Base-by-base conservation (phyloP, 2,329 filamentous ascomycete species). In the Trichoderma arundinaceum region DNA sequence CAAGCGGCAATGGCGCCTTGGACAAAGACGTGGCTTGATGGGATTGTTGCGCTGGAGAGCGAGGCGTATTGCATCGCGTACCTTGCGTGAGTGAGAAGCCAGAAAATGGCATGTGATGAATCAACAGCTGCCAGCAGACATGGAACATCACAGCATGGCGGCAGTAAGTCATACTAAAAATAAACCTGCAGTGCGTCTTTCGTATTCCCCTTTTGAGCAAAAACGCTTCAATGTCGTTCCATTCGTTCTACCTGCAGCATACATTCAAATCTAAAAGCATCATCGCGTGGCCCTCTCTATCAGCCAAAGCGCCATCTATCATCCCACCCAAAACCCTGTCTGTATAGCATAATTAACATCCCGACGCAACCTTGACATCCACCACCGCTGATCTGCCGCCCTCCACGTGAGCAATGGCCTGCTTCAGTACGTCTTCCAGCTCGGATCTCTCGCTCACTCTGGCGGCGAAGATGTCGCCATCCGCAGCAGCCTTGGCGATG, bases 401-500 rank as follows among this genome's bases (percentile, higher is more conserved):
- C 71, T 84, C 73, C 3, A 87, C 84, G 15, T 79, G 78, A 56
- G 78, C 79, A 65, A 87, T 83, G 0, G 84, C 84, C 69, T 83
- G 75, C 71, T 77, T 77, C 59, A 87, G 72, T 41, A 83, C 80
- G 2, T 68, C 72, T 52, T 84, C 81, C 7, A 87, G 76, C 15
- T 83, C 79, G 2, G 76, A 76, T 1, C 79, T 77, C 62, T 81
- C 77, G 51, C 82, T 80, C 0, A 85, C 83, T 61, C 75, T 76
- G 0, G 81, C 82, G 0, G 84, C 78, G 65, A 82, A 82, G 7
- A 87, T 74, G 19, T 85, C 79, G 7, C 85, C 85, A 1, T 82
- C 83, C 0, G 83, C 82, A 0, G 86, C 85, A 1, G 86, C 86
- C 76, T 86, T 86, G 19, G 86, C 86, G 57, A 88, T 87, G 43